Base-by-base conservation (phyloP, 768 basidiomycete genomes). In the Suillus decipiens region DNA sequence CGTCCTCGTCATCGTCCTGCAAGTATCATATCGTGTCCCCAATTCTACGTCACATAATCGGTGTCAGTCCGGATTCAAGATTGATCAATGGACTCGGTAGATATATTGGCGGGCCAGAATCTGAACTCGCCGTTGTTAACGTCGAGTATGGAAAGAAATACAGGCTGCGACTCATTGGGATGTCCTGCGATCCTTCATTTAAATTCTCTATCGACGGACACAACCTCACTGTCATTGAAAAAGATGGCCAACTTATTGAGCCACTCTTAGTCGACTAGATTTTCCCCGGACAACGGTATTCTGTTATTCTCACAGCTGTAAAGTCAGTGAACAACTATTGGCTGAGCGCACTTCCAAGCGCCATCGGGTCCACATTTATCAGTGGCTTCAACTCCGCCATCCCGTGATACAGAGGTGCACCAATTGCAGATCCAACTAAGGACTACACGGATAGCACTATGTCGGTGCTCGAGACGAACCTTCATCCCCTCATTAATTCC, bases 321-420 rank as follows among this genome's bases (percentile, higher is more conserved):
- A 77, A 83, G 61, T 70, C 76, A 0, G 67, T 82, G 15, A 76
- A 64, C 14, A 87, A 86, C 70, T 87, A 87, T 71, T 88, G 84
- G 83, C 77, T 86, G 24, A 79, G 82, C 15, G 79, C 83, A 0
- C 22, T 71, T 19, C 76, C 80, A 1, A 75, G 60, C 53, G 59
- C 61, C 1, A 53, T 66, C 14, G 67, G 61, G 15, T 15, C 72
- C 2, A 65, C 65, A 9, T 77, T 78, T 54, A 1, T 62, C 2
- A 24, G 47, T 24, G 47, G 47, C 14, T 14, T 48, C 15, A 48
- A 48, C 22, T 48, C 24, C 14, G 47, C 47, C 24, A 48, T 48
- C 22, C 24, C 28, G 8, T 24, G 47, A 48, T 48, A 48, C 24
- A 15, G 3, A 28, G 24, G 47, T 48, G 47, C 47, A 15, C 47